Base-by-base conservation (phyloP, 305 asterid genomes). In the Andrographis paniculata region DNA sequence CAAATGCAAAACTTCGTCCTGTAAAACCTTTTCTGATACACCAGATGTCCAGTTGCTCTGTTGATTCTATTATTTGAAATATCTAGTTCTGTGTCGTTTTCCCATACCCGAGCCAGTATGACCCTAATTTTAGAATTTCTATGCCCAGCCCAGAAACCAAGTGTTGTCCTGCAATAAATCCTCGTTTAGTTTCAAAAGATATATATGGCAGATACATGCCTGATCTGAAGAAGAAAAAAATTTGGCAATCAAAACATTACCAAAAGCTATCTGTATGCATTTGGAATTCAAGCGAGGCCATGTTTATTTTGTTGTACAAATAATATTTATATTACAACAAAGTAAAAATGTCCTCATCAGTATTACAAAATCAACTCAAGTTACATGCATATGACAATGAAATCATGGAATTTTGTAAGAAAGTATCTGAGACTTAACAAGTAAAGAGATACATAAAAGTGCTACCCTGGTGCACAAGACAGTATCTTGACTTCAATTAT, bases 131-230 rank as follows among this genome's bases (percentile, higher is more conserved):
- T 91, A 47, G 98, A 91, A 70, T 91, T 91, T 62, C 95, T 73
- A 58, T 79, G 86, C 58, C 98, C 98, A 11, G 98, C 98, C 98
- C 98, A 91, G 71, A 82, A 91, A 42, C 96, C 98, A 24, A 91
- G 88, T 30, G 66, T 70, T 17, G 92, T 83, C 92, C 96, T 91
- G 94, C 67, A 75, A 52, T 53, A 65, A 17, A 58, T 52, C 13
- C 3, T 13, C 13, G 2, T 33, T 33, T 33, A 33, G 13, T 7
- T 50, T 20, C 45, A 42, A 18, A 36, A 47, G 45, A 52, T 45
- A 4, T 18, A 58, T 30, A 5, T 19, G 48, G 24, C n/a, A 28
- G 8, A 20, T 31, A 38, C 51, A 55, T 44, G 44, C 12, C n/a
- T 54, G 3, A 30, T 40, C 2, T 17, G 40, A 14, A 31, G 28